Conservation (phyloP, 2,329 filamentous ascomycete genomes). For the Aspergillus sp. region DNA sequence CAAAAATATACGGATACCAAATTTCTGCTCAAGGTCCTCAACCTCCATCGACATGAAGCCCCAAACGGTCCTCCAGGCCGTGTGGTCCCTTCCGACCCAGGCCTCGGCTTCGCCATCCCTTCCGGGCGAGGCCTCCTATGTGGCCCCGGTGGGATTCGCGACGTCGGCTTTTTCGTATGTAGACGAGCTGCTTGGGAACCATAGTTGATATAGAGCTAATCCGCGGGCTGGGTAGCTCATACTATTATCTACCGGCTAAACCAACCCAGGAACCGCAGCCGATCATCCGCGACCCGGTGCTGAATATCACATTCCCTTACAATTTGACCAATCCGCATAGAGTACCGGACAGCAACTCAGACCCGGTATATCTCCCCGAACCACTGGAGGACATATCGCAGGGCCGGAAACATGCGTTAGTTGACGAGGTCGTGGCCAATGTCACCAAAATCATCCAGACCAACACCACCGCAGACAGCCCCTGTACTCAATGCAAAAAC, state of each 20-base stretch:
- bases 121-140: constrained; percentile 16
- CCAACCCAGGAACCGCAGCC: constrained; percentile 47
- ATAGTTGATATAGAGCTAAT: background rate
- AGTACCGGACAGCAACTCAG: constrained; percentile 42
- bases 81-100: constrained; percentile 2
- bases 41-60: background rate
- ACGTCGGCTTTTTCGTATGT: constrained; percentile 42
- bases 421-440: constrained; percentile 32
- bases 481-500: constrained; percentile 48
- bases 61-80: constrained; percentile 6
- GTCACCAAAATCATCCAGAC: constrained; percentile 42
- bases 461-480: constrained; percentile 26
- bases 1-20: no score
- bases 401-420: constrained; percentile 33
- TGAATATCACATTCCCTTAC: constrained; percentile 47
- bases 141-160: constrained; percentile 41
- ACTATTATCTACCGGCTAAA: constrained; percentile 40
- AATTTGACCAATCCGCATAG: constrained; percentile 49
- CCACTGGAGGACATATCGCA: constrained; percentile 40
- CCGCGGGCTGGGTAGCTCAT: constrained; percentile 12
- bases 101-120: constrained; percentile 8
- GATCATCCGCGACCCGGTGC: constrained; percentile 45
- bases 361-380: constrained; percentile 45
- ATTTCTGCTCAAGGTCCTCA: no score
- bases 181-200: background rate